Base-by-base conservation (phyloP, 2,329 filamentous ascomycete genomes). In the Fusarium pininemorale region DNA sequence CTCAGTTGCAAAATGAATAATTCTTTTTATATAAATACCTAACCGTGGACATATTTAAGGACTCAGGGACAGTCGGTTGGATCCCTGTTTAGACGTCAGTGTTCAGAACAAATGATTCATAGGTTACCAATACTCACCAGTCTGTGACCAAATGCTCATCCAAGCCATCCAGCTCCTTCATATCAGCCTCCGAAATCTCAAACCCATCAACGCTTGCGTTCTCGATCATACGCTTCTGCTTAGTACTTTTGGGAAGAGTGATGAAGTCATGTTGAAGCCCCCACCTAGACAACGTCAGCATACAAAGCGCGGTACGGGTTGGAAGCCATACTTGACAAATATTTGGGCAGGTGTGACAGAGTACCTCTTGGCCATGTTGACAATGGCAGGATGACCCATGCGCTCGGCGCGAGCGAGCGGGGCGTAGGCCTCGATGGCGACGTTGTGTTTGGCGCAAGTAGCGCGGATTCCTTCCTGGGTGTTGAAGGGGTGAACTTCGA, bases 401-500 rank as follows among this genome's bases (percentile, higher is more conserved):
- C 92, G 87, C 82, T 92, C 85, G 2, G 89, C 93, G 57, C 92
- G 87, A 7, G 90, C 93, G 6, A 96, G 87, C 11, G 94, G 94
- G 12, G 93, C 93, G 74, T 96, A 97, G 0, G 94, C 94, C 82
- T 96, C 90, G 4, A 96, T 87, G 1, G 91, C 83, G 65, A 96
- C 95, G 42, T 85, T 84, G 72, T 95, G 85, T 69, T 89, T 83
- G 64, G 89, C 86, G 78, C 94, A 94, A 75, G 90, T 91, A 18
- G 87, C 85, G 1, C 90, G 88, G 71, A 96, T 94, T 42, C 87
- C 86, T 0, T 85, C 86, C 59, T 92, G 89, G 4, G 92, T 94
- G 80, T 95, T 94, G 87, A 96, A 96, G 0, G 93, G 93, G 70
- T 96, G 93, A 4, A 95, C 88, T 80, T 96, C 92, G 76, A 95